Conservation (phyloP, 2,329 filamentous ascomycete species). For the Diplodia intermedia region DNA sequence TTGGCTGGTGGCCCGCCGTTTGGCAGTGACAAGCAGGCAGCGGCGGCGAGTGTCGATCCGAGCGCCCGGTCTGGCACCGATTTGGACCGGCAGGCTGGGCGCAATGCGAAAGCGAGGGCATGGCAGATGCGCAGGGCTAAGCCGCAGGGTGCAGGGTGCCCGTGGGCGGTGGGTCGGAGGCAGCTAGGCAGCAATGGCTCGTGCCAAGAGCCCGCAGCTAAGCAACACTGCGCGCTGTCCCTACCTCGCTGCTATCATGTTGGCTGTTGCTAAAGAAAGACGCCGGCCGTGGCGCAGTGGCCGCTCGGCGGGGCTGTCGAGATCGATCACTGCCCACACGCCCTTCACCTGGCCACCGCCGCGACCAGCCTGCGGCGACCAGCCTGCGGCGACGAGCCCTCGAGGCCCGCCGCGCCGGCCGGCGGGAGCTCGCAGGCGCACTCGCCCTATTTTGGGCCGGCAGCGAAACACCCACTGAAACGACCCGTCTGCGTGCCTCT, state of each 20-base stretch:
- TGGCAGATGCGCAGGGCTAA: neutral
- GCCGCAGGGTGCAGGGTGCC: neutral
- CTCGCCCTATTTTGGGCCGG: conserved; percentile 32
- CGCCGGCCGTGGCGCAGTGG: conserved; percentile 31
- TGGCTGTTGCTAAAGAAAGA: conserved; percentile 31
- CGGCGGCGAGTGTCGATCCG: conserved; percentile 27
- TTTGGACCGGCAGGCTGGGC: conserved; percentile 26
- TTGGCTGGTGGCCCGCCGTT: conserved; percentile 27
- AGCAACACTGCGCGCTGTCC: conserved; percentile 23
- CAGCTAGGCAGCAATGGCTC: conserved; percentile 31
- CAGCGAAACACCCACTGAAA: conserved; percentile 34
- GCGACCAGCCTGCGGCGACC: neutral
- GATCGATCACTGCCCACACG: conserved; percentile 28
- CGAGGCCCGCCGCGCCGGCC: conserved; percentile 5
- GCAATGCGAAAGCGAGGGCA: conserved; percentile 31
- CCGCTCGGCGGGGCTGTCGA: conserved; percentile 10
- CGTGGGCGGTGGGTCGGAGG: conserved; percentile 21
- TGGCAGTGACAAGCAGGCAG: conserved; percentile 26
- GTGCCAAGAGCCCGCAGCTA: conserved; percentile 25
- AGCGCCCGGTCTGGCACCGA: conserved; percentile 28
- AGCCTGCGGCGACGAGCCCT: neutral
- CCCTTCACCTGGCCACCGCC: neutral
- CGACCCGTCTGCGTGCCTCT: conserved; percentile 29
- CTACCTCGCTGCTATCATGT: conserved; percentile 17
- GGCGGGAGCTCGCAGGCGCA: conserved; percentile 3